Percentiles rank a stretch among this genome's conserved stretches.
phyloP scores from a whole-genome alignment of 2,329 filamentous ascomycete species.

The Sphaerulina populicola region DNA sequence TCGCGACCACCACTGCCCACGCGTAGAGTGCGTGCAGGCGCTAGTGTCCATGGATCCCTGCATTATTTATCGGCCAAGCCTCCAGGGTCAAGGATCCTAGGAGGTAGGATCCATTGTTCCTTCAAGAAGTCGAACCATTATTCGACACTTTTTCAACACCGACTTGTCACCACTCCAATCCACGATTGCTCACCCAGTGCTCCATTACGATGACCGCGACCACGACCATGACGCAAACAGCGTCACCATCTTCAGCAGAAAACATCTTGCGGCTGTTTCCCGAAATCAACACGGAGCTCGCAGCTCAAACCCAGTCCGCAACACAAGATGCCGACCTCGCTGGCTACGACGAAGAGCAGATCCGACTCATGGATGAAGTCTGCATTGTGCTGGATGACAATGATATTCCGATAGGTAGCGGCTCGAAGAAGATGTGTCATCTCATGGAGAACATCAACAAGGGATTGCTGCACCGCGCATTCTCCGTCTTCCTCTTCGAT shows the following conservation, averaged over 20 bases:
- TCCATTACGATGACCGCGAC: conserved; percentile 26
- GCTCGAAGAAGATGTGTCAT: conserved; percentile 97
- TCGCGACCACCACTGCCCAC: conserved; percentile 2
- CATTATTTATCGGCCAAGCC: not conserved
- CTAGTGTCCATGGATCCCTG: not conserved
- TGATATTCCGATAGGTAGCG: conserved; percentile 86
- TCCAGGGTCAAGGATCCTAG: conserved; percentile 3
- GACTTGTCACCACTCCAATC: not conserved
- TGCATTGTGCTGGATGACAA: conserved; percentile 94
- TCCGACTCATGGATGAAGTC: conserved; percentile 95
- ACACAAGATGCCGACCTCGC: conserved; percentile 59
- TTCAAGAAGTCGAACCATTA: not conserved
- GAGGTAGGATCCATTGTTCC: no score
- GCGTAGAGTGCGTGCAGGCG: conserved; percentile 2
- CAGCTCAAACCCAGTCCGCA: conserved; percentile 45
- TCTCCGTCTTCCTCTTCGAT: conserved; percentile 97
- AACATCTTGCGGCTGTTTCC: conserved; percentile 83
- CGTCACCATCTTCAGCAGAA: conserved; percentile 55
- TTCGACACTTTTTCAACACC: conserved; percentile 2
- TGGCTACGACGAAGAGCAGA: conserved; percentile 95
- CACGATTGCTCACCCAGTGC: not conserved
- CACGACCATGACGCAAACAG: conserved; percentile 25
- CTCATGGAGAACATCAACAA: conserved; percentile 98
- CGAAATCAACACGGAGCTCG: conserved; percentile 59
- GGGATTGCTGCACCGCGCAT: conserved; percentile 90